Percentiles rank a stretch among this genome's conserved stretches.
phyloP scores from a whole-genome alignment of 257 asterid genomes.

The Primulina huaijiensis region DNA sequence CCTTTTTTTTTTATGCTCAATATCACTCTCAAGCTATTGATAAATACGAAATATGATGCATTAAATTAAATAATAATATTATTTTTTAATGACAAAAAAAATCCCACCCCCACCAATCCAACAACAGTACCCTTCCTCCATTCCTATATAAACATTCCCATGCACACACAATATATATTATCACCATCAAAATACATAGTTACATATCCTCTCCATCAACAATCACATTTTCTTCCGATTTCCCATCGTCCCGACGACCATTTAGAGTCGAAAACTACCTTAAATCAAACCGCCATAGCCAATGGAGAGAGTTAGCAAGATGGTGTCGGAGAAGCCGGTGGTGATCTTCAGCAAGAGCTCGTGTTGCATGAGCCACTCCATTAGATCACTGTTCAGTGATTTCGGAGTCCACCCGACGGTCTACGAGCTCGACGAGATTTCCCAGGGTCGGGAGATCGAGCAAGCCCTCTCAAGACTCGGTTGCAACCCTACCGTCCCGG shows the following conservation, averaged over 20 bases:
- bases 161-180: constrained; percentile 8
- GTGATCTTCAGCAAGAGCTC: constrained; percentile 47
- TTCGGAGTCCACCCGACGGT: constrained; percentile 36
- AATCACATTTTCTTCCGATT: not conserved
- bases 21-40: not conserved
- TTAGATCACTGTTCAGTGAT: constrained; percentile 32
- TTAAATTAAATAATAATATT: too few relatives aligned
- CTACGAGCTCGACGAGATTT: constrained; percentile 37
- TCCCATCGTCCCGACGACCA: too few relatives aligned
- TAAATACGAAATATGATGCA: not conserved
- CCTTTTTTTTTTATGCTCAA: not conserved
- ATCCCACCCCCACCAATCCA: not conserved
- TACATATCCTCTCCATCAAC: not conserved
- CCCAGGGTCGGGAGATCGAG: constrained; percentile 35
- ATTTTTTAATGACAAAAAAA: too few relatives aligned
- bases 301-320: constrained; percentile 31
- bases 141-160: constrained; percentile 28
- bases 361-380: constrained; percentile 40
- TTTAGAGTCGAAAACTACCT: not conserved
- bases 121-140: not conserved
- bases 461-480: constrained; percentile 30
- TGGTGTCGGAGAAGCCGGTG: constrained; percentile 36
- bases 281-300: not conserved
- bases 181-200: too few relatives aligned
- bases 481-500: constrained; percentile 33